These are phyloP conservation scores for Tetraselmis striata DNA, from an alignment of 139 green algal species.

Conservation along the genomic window DNA sequence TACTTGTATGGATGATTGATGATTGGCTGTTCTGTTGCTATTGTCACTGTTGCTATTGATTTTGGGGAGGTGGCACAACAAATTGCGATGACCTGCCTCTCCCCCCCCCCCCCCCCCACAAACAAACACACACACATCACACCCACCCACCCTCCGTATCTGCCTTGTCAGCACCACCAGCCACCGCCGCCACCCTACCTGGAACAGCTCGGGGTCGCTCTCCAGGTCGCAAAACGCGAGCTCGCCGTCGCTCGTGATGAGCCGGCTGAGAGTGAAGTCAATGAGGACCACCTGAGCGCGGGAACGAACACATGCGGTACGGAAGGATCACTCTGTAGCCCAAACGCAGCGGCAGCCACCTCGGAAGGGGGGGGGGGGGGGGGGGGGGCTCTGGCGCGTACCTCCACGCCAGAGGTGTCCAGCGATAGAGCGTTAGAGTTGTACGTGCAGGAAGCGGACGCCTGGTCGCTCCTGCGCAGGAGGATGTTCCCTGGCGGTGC, in stretches of 20 bases:
- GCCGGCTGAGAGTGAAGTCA: slow-evolving; percentile 84
- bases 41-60: too few relatives aligned
- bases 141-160: too few relatives aligned
- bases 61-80: too few relatives aligned
- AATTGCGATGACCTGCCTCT: too few relatives aligned
- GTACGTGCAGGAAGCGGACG: neutral
- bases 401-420: slow-evolving; percentile 9
- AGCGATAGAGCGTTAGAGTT: neutral
- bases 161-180: too few relatives aligned
- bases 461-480: slow-evolving; percentile 11
- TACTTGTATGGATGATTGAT: too few relatives aligned
- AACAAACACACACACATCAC: too few relatives aligned
- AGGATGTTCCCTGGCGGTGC: slow-evolving; percentile 48
- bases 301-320: too few relatives aligned
- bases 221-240: slow-evolving; percentile 71
- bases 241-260: slow-evolving; percentile 34
- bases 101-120: too few relatives aligned
- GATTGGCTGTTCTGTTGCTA: too few relatives aligned
- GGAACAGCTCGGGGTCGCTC: slow-evolving; percentile 80
- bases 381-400: neutral
- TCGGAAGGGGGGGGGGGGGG: neutral
- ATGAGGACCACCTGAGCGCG: slow-evolving; percentile 56
- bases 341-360: slow-evolving; percentile 3
- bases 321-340: too few relatives aligned
- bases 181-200: slow-evolving; percentile 8